Base-by-base conservation (phyloP, 202 grass and related monocot genomes). In the Tripidium arundinaceum region DNA sequence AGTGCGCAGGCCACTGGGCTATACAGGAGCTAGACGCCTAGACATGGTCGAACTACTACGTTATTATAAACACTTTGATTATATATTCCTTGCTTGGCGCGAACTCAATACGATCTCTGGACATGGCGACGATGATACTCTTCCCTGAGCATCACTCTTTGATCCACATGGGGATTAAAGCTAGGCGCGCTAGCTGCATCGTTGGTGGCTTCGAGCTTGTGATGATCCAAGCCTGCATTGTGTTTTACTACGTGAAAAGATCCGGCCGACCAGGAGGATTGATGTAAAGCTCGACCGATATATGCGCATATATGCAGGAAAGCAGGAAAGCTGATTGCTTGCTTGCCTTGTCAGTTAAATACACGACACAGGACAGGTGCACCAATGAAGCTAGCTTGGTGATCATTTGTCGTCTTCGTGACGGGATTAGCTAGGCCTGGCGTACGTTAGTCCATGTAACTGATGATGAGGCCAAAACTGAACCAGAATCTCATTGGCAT, bases 31-130 rank as follows among this genome's bases (percentile, higher is more conserved):
- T 47, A 47, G 45, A 4, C n/a, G n/a, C n/a, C n/a, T 49, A 50
- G 25, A 31, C 8, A 29, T 16, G 22, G 60, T 15, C 27, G 41
- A 65, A 43, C 21, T 16, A 41, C 5, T 0, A 13, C 11, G 11
- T 2, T 3, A 15, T n/a, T 27, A 11, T 5, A 16, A 12, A 7
- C 58, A 26, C 62, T 28, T 65, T 16, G 76, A 67, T 67, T 52
- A 7, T 19, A n/a, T 50, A 5, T 58, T 58, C 77, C 63, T 68
- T 79, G 77, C 64, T 55, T 79, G 64, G 33, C 45, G 31, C 34
- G 21, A 79, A 22, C 64, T 79, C 64, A 28, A 49, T 24, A 45
- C 16, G 40, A 47, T 33, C 27, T n/a, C n/a, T 33, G 40, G 41
- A 50, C 42, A 5, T 33, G 29, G 31, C 43, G 19, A 54, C 5